Base-by-base conservation (phyloP, 495 filamentous ascomycete genomes). In the Aspergillus mulundensis region DNA sequence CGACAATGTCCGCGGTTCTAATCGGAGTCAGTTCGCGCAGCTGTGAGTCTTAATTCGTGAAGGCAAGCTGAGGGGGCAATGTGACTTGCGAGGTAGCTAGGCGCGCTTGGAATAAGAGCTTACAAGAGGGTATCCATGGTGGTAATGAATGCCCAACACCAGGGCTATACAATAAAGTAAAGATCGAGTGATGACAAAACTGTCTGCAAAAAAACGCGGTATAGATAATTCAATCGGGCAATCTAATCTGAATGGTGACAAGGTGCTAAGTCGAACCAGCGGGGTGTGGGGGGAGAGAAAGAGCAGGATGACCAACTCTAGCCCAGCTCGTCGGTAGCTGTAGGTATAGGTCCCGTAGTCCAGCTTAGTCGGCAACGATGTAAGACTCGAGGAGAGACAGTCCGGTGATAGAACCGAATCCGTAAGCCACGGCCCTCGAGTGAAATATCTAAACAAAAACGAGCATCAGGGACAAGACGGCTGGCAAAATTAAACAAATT, bases 1-100 rank as follows among this genome's bases (percentile, higher is more conserved):
- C 88, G 65, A 89, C 87, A 59, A 95, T 86, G 62, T 95, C 89
- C 57, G 90, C 91, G 18, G 91, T 94, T 50, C 86, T 88, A 42
- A 21, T 25, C 28, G 19, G 50, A 19, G 57, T 61, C 45, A 59
- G 52, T 56, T 47, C n/a, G 45, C 25, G 45, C 36, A 30, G 24
- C 7, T 15, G 8, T 18, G 36, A 25, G 46, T 21, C 8, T 20
- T 36, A 32, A 7, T 21, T 40, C 36, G 36, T 41, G 4, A 42
- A 39, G 7, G 25, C 3, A 38, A 19, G 23, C 8, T 3, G 16
- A 28, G 30, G 32, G 16, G 7, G 18, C 36, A 12, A n/a, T 20
- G 14, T 32, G 19, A 15, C 4, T 28, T 30, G 38, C 21, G 55
- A 21, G 4, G 21, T 5, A 16, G 3, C 5, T 11, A 25, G 6